phyloP scores from a whole-genome alignment of 2,329 filamentous ascomycete species.

The Penicillium sp. region DNA sequence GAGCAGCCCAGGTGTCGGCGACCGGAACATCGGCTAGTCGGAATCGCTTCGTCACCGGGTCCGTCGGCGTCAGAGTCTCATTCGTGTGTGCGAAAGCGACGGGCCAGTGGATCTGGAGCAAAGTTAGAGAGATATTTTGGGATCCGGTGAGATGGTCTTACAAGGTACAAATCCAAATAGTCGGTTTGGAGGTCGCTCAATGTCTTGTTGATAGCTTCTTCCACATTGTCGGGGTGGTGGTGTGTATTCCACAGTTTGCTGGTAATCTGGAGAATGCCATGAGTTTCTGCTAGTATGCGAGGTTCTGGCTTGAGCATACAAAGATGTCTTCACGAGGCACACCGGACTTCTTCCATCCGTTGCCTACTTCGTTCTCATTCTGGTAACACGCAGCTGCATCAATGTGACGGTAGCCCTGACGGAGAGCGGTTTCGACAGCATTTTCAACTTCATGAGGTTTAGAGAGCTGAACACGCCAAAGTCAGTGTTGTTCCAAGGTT shows the following conservation, averaged over 20 bases:
- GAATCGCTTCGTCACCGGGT: slow-evolving; percentile 30
- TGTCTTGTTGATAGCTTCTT: slow-evolving; percentile 51
- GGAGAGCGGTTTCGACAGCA: slow-evolving; percentile 50
- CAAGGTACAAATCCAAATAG: slow-evolving; percentile 57
- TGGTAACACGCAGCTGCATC: slow-evolving; percentile 50
- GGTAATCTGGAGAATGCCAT: slow-evolving; percentile 44
- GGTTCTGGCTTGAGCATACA: slow-evolving; percentile 23
- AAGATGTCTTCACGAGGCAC: slow-evolving; percentile 35
- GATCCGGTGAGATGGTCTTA: slow-evolving; percentile 18
- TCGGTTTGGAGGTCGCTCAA: slow-evolving; percentile 54
- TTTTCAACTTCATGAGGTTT: slow-evolving; percentile 49
- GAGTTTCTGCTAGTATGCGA: background rate
- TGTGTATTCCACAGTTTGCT: slow-evolving; percentile 62
- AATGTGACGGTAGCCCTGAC: slow-evolving; percentile 39
- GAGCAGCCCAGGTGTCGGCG: slow-evolving; percentile 37
- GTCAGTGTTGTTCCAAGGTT: background rate
- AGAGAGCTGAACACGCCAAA: slow-evolving; percentile 28
- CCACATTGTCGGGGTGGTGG: slow-evolving; percentile 53
- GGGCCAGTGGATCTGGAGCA: slow-evolving; percentile 36
- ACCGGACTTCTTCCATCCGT: slow-evolving; percentile 35
- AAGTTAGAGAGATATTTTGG: background rate
- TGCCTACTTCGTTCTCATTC: slow-evolving; percentile 36
- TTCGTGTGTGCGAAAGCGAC: slow-evolving; percentile 33
- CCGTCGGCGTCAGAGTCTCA: slow-evolving; percentile 29
- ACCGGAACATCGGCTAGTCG: slow-evolving; percentile 29